A percentile compares a stretch with the other conserved stretches of the same genome.
Conservation (phyloP, 306 rosid genomes). For the Vicia villosa region DNA sequence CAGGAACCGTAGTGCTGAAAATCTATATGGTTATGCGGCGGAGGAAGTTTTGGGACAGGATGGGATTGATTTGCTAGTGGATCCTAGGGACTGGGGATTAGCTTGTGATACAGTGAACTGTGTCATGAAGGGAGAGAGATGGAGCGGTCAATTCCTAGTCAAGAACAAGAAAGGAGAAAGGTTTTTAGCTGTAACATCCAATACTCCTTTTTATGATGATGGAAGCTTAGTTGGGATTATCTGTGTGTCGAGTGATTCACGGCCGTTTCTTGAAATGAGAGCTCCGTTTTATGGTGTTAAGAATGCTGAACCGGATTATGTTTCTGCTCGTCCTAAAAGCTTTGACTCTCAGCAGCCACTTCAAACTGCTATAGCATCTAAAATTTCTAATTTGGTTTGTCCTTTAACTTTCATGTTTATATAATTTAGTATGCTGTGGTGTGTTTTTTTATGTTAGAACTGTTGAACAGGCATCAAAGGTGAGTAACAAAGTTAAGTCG, state of each 20-base stretch:
- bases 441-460: conserved; percentile 54
- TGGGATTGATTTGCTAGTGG: conserved; percentile 65
- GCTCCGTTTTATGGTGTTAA: conserved; percentile 39
- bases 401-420: conserved; percentile 30
- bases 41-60: conserved; percentile 82
- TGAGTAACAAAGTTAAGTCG: conserved; percentile 89
- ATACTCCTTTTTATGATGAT: conserved; percentile 86
- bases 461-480: conserved; percentile 79
- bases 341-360: conserved; percentile 89
- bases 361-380: conserved; percentile 80
- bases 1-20: conserved; percentile 96
- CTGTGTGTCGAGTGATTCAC: conserved; percentile 73
- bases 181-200: conserved; percentile 55
- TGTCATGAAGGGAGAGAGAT: conserved; percentile 76
- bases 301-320: conserved; percentile 49
- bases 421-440: conserved; percentile 40
- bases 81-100: conserved; percentile 53
- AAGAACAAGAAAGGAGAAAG: conserved; percentile 77
- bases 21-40: conserved; percentile 75
- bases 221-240: conserved; percentile 71
- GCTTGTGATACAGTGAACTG: conserved; percentile 59
- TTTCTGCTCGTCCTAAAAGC: conserved; percentile 52
- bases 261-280: conserved; percentile 65
- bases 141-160: conserved; percentile 89
- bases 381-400: conserved; percentile 93